Conservation (phyloP, 2,329 filamentous ascomycete species). For the Colletotrichum gigasporum region DNA sequence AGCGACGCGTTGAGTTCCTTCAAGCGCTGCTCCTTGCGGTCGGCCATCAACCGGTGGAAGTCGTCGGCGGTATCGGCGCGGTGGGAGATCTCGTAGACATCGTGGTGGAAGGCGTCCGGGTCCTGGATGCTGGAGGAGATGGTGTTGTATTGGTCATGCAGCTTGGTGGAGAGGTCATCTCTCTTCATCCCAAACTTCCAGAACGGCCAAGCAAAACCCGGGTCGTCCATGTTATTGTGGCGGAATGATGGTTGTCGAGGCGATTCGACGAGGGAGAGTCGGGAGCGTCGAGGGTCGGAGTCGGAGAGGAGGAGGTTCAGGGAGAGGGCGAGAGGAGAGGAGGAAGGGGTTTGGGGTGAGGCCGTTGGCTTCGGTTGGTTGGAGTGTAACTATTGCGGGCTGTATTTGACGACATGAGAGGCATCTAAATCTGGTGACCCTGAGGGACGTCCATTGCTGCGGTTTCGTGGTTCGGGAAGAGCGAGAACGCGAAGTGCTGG, state of each 20-base stretch:
- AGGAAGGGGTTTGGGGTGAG: conserved; percentile 1
- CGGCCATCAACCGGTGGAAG: conserved; percentile 63
- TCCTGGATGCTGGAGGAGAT: conserved; percentile 65
- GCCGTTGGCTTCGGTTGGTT: conserved; percentile 18
- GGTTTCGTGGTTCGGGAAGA: background rate
- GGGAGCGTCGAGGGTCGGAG: background rate
- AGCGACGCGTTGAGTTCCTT: conserved; percentile 64
- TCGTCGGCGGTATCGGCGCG: conserved; percentile 60
- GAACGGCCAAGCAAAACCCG: conserved; percentile 62
- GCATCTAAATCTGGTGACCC: conserved; percentile 10
- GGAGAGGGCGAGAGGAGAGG: background rate
- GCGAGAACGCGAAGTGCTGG: background rate
- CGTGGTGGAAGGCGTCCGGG: conserved; percentile 68
- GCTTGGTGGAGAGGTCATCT: conserved; percentile 65
- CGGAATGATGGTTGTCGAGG: background rate
- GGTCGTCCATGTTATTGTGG: conserved; percentile 60
- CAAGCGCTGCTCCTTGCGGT: conserved; percentile 63
- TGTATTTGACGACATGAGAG: conserved; percentile 18
- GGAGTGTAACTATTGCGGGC: background rate
- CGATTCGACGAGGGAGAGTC: conserved; percentile 6
- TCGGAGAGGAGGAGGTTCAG: background rate
- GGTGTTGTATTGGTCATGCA: conserved; percentile 70
- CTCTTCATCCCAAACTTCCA: conserved; percentile 73
- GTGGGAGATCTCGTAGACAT: conserved; percentile 67
- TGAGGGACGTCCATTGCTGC: conserved; percentile 5